Conservation (phyloP, 1,284 basidiomycete genomes). For the Rhodotorula sp. region DNA sequence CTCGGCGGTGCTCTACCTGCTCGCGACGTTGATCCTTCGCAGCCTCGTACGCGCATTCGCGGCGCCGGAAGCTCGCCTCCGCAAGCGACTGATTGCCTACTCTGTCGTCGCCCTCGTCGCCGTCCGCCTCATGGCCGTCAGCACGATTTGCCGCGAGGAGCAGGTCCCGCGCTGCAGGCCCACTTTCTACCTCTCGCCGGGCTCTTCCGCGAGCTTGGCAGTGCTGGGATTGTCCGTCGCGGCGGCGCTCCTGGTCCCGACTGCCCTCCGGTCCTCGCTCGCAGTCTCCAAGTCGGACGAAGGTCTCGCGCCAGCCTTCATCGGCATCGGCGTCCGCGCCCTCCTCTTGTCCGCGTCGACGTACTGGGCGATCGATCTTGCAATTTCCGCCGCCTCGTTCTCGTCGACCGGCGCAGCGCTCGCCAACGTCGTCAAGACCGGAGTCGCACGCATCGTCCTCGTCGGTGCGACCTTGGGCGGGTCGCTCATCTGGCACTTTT, state of each 20-base stretch:
- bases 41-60: slow-evolving; percentile 53
- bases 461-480: slow-evolving; percentile 58
- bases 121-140: slow-evolving; percentile 68
- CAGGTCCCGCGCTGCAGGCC: slow-evolving; percentile 81
- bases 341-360: slow-evolving; percentile 60
- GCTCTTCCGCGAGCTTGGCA: slow-evolving; percentile 62
- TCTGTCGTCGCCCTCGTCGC: slow-evolving; percentile 65
- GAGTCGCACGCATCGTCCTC: slow-evolving; percentile 62
- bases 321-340: slow-evolving; percentile 61
- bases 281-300: slow-evolving; percentile 68
- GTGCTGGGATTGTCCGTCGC: slow-evolving; percentile 60
- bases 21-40: slow-evolving; percentile 60
- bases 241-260: slow-evolving; percentile 63
- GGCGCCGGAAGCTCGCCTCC: slow-evolving; percentile 66
- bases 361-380: slow-evolving; percentile 78
- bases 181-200: slow-evolving; percentile 77
- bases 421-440: slow-evolving; percentile 57
- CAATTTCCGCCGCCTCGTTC: slow-evolving; percentile 15
- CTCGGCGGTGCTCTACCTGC: slow-evolving; percentile 69
- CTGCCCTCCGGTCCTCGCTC: slow-evolving; percentile 60
- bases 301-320: slow-evolving; percentile 65
- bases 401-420: not conserved
- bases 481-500: slow-evolving; percentile 64
- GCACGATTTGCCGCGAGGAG: slow-evolving; percentile 90
- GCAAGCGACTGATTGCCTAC: slow-evolving; percentile 72